Conservation (phyloP, 306 rosid species). For the Abrus pulchellus region DNA sequence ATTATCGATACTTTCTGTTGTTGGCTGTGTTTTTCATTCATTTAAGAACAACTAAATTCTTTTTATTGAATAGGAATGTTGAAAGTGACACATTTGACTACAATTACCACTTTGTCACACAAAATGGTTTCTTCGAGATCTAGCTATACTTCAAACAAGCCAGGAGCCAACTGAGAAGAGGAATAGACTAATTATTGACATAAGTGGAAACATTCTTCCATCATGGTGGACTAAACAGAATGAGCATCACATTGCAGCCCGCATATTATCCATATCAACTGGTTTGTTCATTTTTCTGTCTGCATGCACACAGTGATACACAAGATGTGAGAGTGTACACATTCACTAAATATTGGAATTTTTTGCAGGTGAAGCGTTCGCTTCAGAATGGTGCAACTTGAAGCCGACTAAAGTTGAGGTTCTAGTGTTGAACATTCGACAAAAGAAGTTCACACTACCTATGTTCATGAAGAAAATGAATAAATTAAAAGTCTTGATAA, state of each 20-base stretch:
- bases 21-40: neutral
- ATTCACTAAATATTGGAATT: conserved; percentile 2
- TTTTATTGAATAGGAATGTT: conserved; percentile 53
- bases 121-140: conserved; percentile 70
- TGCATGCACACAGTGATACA: neutral
- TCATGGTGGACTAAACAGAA: conserved; percentile 62
- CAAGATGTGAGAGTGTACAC: neutral
- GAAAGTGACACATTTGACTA: conserved; percentile 47
- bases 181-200: conserved; percentile 59
- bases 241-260: conserved; percentile 52
- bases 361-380: conserved; percentile 68
- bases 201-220: conserved; percentile 59
- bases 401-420: conserved; percentile 61
- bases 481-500: conserved; percentile 61
- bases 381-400: conserved; percentile 61
- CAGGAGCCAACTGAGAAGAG: conserved; percentile 48
- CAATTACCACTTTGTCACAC: conserved; percentile 60
- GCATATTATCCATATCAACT: conserved; percentile 67
- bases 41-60: neutral
- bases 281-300: conserved; percentile 56
- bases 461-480: conserved; percentile 60
- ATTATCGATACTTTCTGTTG: neutral
- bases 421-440: conserved; percentile 60
- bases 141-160: conserved; percentile 58
- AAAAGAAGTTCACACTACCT: conserved; percentile 56